Conservation (phyloP, 345 rosid species). For the Hevea brasiliensis region DNA sequence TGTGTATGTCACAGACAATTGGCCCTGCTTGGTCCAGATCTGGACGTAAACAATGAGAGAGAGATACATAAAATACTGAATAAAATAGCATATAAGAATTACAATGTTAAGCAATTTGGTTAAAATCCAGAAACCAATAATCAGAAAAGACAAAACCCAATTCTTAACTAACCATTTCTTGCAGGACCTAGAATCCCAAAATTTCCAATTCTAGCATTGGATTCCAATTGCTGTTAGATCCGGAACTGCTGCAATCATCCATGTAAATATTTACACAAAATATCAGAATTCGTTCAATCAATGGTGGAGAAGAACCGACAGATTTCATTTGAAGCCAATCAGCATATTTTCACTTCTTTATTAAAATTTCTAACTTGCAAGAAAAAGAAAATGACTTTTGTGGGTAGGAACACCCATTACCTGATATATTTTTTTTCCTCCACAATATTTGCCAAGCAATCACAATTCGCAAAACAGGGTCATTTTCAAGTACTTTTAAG, state of each 20-base stretch:
- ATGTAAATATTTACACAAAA: not conserved
- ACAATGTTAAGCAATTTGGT: conserved; percentile 13
- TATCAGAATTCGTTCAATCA: not conserved
- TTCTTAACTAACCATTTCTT: conserved; percentile 34
- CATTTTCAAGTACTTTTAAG: conserved; percentile 46
- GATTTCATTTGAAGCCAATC: conserved; percentile 21
- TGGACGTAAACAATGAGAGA: conserved; percentile 22
- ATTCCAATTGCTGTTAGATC: conserved; percentile 37
- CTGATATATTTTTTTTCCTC: conserved; percentile 2
- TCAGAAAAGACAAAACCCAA: conserved; percentile 34
- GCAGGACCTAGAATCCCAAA: conserved; percentile 25
- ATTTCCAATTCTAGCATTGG: conserved; percentile 33
- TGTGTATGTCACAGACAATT: conserved; percentile 21
- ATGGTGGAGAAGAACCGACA: conserved; percentile 18
- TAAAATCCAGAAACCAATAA: conserved; percentile 35
- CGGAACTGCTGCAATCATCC: conserved; percentile 24
- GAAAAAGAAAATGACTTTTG: conserved; percentile 47
- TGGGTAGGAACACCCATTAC: conserved; percentile 32
- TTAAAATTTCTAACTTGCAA: conserved; percentile 33
- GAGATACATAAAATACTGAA: conserved; percentile 10
- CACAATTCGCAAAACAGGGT: conserved; percentile 24
- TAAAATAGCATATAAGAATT: conserved; percentile 10
- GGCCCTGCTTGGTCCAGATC: conserved; percentile 25
- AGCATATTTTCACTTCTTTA: not conserved
- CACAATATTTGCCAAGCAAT: conserved; percentile 22